phyloP scores from a whole-genome alignment of 148 eudicot species.

The Chenopodium suecicum region DNA sequence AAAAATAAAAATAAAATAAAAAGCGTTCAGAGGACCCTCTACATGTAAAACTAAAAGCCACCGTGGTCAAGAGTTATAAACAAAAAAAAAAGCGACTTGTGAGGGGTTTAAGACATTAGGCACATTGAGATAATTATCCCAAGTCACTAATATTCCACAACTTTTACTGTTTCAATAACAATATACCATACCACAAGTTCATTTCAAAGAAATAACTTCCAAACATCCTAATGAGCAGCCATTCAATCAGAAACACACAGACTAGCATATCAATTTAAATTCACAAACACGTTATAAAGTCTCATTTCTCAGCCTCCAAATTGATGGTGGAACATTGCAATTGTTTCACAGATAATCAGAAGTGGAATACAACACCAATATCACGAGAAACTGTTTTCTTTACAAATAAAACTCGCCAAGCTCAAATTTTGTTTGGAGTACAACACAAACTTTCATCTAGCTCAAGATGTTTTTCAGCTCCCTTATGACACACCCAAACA shows the following conservation, averaged over 20 bases:
- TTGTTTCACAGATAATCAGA: background rate
- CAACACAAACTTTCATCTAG: background rate
- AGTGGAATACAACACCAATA: background rate
- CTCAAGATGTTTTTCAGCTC: background rate
- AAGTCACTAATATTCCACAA: background rate
- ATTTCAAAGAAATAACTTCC: slow-evolving; percentile 8
- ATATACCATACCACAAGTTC: background rate
- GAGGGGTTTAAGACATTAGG: background rate
- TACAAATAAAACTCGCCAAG: background rate
- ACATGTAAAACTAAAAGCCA: background rate
- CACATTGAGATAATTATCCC: background rate
- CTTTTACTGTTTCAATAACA: background rate
- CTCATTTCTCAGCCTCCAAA: background rate
- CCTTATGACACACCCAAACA: background rate
- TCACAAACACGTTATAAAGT: background rate
- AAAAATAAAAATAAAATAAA: background rate
- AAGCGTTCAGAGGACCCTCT: background rate
- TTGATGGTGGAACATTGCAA: background rate
- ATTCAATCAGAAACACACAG: background rate
- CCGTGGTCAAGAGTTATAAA: background rate
- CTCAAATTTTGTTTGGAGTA: background rate
- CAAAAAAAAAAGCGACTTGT: background rate
- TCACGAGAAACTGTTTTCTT: background rate
- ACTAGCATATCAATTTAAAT: background rate
- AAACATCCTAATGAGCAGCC: background rate